Percentiles rank a stretch among this genome's conserved stretches.
Conservation (phyloP, 1,284 basidiomycete genomes). For the Cryptococcus sp. region DNA sequence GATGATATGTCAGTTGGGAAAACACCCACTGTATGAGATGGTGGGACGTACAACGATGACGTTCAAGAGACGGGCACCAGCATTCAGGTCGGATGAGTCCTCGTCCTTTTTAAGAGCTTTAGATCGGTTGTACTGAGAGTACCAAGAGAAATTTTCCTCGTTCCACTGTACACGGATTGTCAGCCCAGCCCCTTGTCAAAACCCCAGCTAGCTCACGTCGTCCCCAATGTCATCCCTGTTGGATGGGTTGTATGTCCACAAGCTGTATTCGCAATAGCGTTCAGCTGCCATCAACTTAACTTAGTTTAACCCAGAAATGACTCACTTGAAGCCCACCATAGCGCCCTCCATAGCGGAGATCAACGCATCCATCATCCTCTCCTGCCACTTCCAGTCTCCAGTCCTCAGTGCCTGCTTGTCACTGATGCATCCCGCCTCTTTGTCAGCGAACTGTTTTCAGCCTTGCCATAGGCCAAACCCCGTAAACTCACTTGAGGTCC, state of each 20-base stretch:
- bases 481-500: slow-evolving; percentile 75
- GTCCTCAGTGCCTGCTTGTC: slow-evolving; percentile 65
- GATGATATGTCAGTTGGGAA: not conserved
- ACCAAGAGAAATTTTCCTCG: slow-evolving; percentile 93
- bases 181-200: not conserved
- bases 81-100: slow-evolving; percentile 64
- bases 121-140: slow-evolving; percentile 56
- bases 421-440: slow-evolving; percentile 56
- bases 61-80: slow-evolving; percentile 72
- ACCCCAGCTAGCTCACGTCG: slow-evolving; percentile 44
- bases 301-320: slow-evolving; percentile 21
- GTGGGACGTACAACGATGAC: slow-evolving; percentile 59
- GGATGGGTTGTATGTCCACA: slow-evolving; percentile 93
- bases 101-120: slow-evolving; percentile 44
- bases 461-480: not conserved
- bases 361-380: slow-evolving; percentile 84
- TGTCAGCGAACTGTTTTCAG: slow-evolving; percentile 4
- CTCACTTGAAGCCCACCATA: slow-evolving; percentile 76
- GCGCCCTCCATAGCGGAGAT: slow-evolving; percentile 70
- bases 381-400: slow-evolving; percentile 75
- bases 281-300: slow-evolving; percentile 1
- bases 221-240: slow-evolving; percentile 79
- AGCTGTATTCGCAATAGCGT: slow-evolving; percentile 55
- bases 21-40: not conserved
- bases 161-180: slow-evolving; percentile 63